phyloP scores from a whole-genome alignment of 2,329 filamentous ascomycete genomes.

The Cercospora sp. region DNA sequence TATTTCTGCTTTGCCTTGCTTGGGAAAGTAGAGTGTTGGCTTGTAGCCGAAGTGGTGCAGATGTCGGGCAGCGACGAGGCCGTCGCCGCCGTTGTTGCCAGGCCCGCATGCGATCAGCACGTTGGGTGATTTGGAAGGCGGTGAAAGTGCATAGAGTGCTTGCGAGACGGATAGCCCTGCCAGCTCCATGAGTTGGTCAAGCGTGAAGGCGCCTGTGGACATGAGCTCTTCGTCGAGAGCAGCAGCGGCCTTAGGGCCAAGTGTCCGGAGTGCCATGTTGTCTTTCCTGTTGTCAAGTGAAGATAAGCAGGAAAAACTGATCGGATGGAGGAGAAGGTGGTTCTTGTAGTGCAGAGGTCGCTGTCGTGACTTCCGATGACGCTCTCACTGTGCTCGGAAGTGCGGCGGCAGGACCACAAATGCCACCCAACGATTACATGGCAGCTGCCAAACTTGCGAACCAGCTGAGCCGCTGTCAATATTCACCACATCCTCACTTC shows the following conservation, averaged over 20 bases:
- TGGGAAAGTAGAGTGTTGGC: conserved; percentile 89
- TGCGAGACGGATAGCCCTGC: conserved; percentile 92
- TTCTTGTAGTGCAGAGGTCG: neutral
- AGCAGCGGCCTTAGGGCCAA: conserved; percentile 82
- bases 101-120: conserved; percentile 91
- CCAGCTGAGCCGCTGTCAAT: neutral
- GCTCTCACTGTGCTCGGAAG: neutral
- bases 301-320: neutral
- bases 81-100: conserved; percentile 78
- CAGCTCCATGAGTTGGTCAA: conserved; percentile 97
- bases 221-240: conserved; percentile 93
- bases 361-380: neutral
- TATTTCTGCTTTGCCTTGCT: conserved; percentile 83
- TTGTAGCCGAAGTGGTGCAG: conserved; percentile 88
- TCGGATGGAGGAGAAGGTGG: neutral
- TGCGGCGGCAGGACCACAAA: neutral
- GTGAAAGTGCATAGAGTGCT: conserved; percentile 84
- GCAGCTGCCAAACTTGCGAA: neutral
- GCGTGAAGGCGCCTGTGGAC: conserved; percentile 81
- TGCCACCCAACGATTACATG: neutral
- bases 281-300: neutral
- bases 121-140: conserved; percentile 66
- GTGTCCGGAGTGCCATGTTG: conserved; percentile 52
- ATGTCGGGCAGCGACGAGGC: conserved; percentile 89
- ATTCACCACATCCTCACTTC: neutral